These are phyloP conservation scores for Cladosporium sp. DNA, from an alignment of 2,329 filamentous ascomycete genomes.

Conservation along the genomic window DNA sequence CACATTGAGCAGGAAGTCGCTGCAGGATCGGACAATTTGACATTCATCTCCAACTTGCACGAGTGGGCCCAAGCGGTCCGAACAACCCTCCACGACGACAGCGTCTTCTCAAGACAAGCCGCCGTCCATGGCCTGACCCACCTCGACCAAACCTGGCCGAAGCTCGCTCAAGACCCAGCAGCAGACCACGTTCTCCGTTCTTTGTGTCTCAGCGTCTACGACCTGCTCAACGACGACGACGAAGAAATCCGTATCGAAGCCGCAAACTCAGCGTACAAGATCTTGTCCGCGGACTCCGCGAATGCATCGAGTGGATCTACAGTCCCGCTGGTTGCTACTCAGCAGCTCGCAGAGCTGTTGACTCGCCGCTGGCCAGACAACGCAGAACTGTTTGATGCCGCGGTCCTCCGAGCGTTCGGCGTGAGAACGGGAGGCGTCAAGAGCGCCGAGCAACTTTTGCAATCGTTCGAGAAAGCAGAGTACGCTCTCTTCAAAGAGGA, in stretches of 20 bases:
- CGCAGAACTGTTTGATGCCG: conserved; percentile 20
- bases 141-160: conserved; percentile 27
- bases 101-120: conserved; percentile 34
- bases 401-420: conserved; percentile 30
- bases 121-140: conserved; percentile 30
- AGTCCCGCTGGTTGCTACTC: conserved; percentile 53
- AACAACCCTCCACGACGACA: conserved; percentile 28
- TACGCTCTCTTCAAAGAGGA: conserved; percentile 77
- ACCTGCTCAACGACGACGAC: conserved; percentile 84
- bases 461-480: conserved; percentile 2
- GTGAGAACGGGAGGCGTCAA: background rate
- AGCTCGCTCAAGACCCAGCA: conserved; percentile 8
- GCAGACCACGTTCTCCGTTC: conserved; percentile 33
- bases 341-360: conserved; percentile 42
- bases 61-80: conserved; percentile 25
- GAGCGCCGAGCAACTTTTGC: conserved; percentile 24
- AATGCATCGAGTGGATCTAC: no score
- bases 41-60: background rate
- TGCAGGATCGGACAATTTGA: background rate
- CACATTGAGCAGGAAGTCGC: conserved; percentile 9
- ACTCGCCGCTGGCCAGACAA: conserved; percentile 25
- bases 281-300: conserved; percentile 46
- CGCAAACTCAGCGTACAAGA: conserved; percentile 50
- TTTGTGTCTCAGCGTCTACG: conserved; percentile 68
- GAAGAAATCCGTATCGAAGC: conserved; percentile 77